phyloP scores from a whole-genome alignment of 2,329 filamentous ascomycete genomes.

The Exophiala sp. region DNA sequence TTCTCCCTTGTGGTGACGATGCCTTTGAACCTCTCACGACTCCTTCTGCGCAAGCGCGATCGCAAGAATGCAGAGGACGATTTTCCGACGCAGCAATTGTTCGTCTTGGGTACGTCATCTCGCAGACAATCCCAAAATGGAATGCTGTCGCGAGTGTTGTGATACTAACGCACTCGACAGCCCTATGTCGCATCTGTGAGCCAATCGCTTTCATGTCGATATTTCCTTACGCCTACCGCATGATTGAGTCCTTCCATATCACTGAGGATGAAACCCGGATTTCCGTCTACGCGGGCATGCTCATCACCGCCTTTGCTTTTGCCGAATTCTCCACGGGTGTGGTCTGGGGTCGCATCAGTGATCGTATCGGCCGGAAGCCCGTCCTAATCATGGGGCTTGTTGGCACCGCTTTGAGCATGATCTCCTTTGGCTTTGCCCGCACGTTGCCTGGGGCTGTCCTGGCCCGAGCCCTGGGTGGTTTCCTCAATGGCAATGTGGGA shows the following conservation, averaged over 20 bases:
- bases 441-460: conserved; percentile 76
- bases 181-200: conserved; percentile 91
- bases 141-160: conserved; percentile 17
- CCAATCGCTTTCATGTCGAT: conserved; percentile 99
- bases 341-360: conserved; percentile 88
- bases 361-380: conserved; percentile 85
- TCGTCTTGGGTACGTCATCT: conserved; percentile 40
- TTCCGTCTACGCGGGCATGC: conserved; percentile 88
- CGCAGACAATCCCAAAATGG: conserved; percentile 13
- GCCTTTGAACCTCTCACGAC: conserved; percentile 13
- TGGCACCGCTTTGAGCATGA: conserved; percentile 86
- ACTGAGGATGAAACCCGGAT: conserved; percentile 73
- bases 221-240: conserved; percentile 96
- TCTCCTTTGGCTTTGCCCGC: conserved; percentile 84
- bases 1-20: conserved; percentile 15
- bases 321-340: conserved; percentile 91
- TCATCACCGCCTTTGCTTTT: conserved; percentile 92
- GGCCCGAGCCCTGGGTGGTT: conserved; percentile 79
- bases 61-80: conserved; percentile 34
- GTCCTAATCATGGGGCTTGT: conserved; percentile 83
- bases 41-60: conserved; percentile 11
- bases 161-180: conserved; percentile 42
- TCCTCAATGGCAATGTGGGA: conserved; percentile 94
- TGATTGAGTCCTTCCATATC: conserved; percentile 88
- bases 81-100: conserved; percentile 56